Evolutionary conservation across 2,329 filamentous ascomycete species (phyloP).

Genomic region (Bipolaris gigantea): DNA sequence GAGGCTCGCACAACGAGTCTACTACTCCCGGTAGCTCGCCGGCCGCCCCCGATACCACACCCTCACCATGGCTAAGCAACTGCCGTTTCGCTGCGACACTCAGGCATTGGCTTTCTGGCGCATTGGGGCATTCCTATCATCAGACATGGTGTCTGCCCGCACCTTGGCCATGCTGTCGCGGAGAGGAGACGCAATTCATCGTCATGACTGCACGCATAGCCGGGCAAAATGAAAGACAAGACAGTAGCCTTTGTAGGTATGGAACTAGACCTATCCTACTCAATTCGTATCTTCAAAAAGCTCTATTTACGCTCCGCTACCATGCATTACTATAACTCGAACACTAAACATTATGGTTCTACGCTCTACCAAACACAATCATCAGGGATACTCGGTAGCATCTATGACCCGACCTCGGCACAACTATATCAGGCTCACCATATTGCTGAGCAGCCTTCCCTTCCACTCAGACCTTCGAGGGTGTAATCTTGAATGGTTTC

Average conservation of each 20-base stretch:
- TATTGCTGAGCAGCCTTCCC: background rate
- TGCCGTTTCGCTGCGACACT: constrained; percentile 2
- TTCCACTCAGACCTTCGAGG: background rate
- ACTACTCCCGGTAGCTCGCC: constrained; percentile 9
- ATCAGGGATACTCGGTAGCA: background rate
- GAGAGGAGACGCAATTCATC: constrained; percentile 1
- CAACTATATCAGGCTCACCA: background rate
- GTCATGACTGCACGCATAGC: background rate
- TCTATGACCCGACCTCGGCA: background rate
- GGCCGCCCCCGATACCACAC: constrained; percentile 15
- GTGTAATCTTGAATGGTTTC: constrained; percentile 1
- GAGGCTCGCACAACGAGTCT: constrained; percentile 10
- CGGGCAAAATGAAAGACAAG: background rate
- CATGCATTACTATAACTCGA: background rate
- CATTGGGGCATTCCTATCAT: background rate
- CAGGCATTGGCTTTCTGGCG: background rate
- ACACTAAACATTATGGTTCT: background rate
- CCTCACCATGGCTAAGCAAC: background rate
- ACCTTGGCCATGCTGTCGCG: background rate
- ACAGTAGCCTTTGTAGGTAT: background rate
- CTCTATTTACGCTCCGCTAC: background rate
- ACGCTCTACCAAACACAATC: background rate
- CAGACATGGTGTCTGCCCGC: background rate
- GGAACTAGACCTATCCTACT: background rate
- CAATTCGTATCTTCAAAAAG: background rate